phyloP scores from a whole-genome alignment of 1,284 basidiomycete species.

The Phlebopus sp. region DNA sequence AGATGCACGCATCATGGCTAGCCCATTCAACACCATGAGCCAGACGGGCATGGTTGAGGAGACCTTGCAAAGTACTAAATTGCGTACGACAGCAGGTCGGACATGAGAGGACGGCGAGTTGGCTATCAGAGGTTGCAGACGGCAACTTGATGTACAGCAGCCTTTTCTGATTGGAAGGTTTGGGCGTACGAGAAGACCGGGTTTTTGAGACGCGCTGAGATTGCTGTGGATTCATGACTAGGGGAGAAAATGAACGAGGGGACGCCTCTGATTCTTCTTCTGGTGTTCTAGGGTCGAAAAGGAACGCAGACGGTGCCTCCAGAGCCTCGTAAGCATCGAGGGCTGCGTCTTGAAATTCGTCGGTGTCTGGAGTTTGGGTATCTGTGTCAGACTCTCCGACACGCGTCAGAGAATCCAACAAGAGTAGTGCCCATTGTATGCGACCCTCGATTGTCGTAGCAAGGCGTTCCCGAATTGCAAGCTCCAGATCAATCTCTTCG shows the following conservation, averaged over 20 bases:
- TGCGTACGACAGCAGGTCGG: slow-evolving; percentile 58
- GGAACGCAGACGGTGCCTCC: slow-evolving; percentile 49
- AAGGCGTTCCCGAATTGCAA: slow-evolving; percentile 55
- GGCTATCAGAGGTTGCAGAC: slow-evolving; percentile 32
- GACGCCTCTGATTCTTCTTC: slow-evolving; percentile 37
- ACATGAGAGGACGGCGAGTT: slow-evolving; percentile 52
- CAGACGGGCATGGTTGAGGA: slow-evolving; percentile 72
- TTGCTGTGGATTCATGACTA: slow-evolving; percentile 12
- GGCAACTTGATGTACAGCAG: slow-evolving; percentile 42
- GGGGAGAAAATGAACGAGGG: slow-evolving; percentile 19
- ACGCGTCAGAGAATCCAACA: slow-evolving; percentile 49
- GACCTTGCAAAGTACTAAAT: slow-evolving; percentile 72
- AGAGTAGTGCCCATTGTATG: slow-evolving; percentile 60
- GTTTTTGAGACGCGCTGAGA: slow-evolving; percentile 30
- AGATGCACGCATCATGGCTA: slow-evolving; percentile 72
- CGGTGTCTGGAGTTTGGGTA: slow-evolving; percentile 15
- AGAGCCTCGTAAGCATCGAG: slow-evolving; percentile 53
- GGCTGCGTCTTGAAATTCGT: slow-evolving; percentile 49
- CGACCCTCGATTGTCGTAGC: slow-evolving; percentile 56
- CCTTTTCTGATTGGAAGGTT: slow-evolving; percentile 37
- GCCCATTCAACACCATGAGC: slow-evolving; percentile 67
- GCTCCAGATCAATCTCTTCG: slow-evolving; percentile 64
- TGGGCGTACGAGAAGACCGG: slow-evolving; percentile 36
- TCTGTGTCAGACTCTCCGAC: slow-evolving; percentile 4
- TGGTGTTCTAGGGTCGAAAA: slow-evolving; percentile 38